Evolutionary conservation across 306 rosid species (phyloP), one percentile per base, ranked within the genome.

Genomic region (Dalbergia cochinchinensis): DNA sequence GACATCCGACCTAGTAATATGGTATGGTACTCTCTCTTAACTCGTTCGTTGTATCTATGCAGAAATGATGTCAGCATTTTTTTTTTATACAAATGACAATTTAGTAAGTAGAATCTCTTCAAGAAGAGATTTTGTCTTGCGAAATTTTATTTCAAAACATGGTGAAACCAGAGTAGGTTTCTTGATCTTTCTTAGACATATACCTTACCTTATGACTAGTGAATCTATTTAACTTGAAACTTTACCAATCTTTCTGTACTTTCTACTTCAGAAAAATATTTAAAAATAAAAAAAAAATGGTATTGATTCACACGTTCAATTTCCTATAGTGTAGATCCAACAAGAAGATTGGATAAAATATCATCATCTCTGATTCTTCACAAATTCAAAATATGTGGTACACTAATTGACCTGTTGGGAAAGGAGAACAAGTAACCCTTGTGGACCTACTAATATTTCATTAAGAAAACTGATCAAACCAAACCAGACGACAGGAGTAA

Each of bases 381-480:
- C 26, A 16, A 0, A 2, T 19, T 16, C 22, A 54, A 54, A 54
- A 75, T 41, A 14, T 47, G 69, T 45, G 72, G 86, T 37, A 37
- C 41, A 37, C 41, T 88, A 79, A 68, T 83, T 83, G 67, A 84
- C 87, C 69, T 93, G 87, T 74, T 91, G 97, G 76, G 99, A 95
- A 71, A 95, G 92, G 26, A 95, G 97, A 31, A 93, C 99, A 11
- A 95, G 93, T 11, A 95, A 86, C 37, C 98, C 98, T 80, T 95
- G 99, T n/a, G 98, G 99, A 39, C 99, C 97, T 5, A 95, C 94
- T 55, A 95, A 90, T 77, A 95, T 95, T 82, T 95, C 99, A 75
- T 88, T 95, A 35, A 95, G 97, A 84, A 93, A 95, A 84, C 98
- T 91, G 16, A 91, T 13, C 77, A 95, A 83, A 71, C 97, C 99